Conservation (phyloP, 805 yeast species). For the Hanseniaspora clermontiae region DNA sequence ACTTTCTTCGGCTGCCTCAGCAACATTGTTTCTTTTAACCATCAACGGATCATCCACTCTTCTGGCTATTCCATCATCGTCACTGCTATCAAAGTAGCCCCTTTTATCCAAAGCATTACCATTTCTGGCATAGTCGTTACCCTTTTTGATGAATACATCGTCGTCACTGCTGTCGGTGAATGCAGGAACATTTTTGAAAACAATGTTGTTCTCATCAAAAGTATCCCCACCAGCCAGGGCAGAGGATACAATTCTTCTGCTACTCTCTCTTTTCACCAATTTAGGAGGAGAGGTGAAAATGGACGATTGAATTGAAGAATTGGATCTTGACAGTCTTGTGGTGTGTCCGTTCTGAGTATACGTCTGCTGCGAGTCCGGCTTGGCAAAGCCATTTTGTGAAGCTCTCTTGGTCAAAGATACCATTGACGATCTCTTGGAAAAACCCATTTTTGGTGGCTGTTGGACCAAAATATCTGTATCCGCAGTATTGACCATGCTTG, state of each 20-base stretch:
- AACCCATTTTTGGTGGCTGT: constrained; percentile 14
- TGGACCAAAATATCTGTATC: constrained; percentile 16
- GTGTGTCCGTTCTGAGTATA: constrained; percentile 8
- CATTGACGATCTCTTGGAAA: constrained; percentile 8
- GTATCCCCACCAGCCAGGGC: constrained; percentile 32
- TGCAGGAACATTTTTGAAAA: constrained; percentile 63
- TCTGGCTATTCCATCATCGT: constrained; percentile 8
- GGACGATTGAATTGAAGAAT: constrained; percentile 18
- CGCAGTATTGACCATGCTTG: not conserved
- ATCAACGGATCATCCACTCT: constrained; percentile 22
- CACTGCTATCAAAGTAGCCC: constrained; percentile 17
- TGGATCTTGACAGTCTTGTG: constrained; percentile 19
- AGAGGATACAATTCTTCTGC: constrained; percentile 28
- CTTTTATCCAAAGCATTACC: too few relatives aligned
- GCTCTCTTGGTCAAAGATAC: constrained; percentile 3
- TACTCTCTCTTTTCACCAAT: constrained; percentile 22
- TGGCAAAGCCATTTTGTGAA: not conserved
- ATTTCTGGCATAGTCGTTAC: constrained; percentile 9
- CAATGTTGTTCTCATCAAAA: constrained; percentile 58
- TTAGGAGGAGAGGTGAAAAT: constrained; percentile 22
- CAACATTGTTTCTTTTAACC: not conserved
- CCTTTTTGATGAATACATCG: constrained; percentile 23
- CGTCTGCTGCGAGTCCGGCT: not conserved
- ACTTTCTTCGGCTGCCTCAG: not conserved
- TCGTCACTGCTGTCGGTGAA: constrained; percentile 29